A percentile compares a stretch with the other conserved stretches of the same genome.
Evolutionary conservation across 805 yeast genomes (phyloP).

Genomic region (Candida montana): DNA sequence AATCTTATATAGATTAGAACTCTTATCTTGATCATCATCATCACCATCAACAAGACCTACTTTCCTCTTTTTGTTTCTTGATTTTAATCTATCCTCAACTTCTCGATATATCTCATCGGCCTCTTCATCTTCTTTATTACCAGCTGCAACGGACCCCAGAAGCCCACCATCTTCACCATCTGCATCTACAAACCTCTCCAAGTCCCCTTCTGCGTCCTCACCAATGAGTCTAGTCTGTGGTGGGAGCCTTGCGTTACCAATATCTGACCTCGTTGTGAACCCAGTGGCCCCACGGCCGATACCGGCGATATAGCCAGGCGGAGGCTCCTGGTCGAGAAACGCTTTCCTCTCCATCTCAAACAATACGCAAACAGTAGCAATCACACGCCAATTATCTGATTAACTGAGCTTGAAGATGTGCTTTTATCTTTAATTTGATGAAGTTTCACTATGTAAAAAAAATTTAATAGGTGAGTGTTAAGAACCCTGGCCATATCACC

Average conservation of each 20-base stretch:
- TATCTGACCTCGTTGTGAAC: constrained; percentile 78
- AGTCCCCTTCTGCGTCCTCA: constrained; percentile 17
- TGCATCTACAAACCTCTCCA: constrained; percentile 15
- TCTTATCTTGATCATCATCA: constrained; percentile 25
- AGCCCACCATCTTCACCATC: constrained; percentile 29
- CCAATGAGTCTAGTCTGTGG: constrained; percentile 22
- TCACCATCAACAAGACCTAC: constrained; percentile 23
- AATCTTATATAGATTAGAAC: constrained; percentile 23
- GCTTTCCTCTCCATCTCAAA: constrained; percentile 34
- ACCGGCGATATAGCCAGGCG: constrained; percentile 88
- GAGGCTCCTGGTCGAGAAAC: constrained; percentile 81
- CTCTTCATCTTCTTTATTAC: constrained; percentile 59
- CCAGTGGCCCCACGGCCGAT: constrained; percentile 95
- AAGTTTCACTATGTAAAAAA: too few relatives aligned
- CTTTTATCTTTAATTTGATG: too few relatives aligned
- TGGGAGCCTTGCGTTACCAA: constrained; percentile 44
- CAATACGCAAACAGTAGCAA: constrained; percentile 1
- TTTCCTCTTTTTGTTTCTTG: constrained; percentile 21
- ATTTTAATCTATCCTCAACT: constrained; percentile 53
- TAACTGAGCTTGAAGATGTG: too few relatives aligned
- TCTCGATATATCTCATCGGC: constrained; percentile 67
- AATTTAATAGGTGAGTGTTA: too few relatives aligned
- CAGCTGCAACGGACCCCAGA: constrained; percentile 23
- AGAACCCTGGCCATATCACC: too few relatives aligned
- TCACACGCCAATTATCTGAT: too few relatives aligned